Base-by-base conservation (phyloP, 352 stramenopile genomes). In the Phytophthora tentaculata region DNA sequence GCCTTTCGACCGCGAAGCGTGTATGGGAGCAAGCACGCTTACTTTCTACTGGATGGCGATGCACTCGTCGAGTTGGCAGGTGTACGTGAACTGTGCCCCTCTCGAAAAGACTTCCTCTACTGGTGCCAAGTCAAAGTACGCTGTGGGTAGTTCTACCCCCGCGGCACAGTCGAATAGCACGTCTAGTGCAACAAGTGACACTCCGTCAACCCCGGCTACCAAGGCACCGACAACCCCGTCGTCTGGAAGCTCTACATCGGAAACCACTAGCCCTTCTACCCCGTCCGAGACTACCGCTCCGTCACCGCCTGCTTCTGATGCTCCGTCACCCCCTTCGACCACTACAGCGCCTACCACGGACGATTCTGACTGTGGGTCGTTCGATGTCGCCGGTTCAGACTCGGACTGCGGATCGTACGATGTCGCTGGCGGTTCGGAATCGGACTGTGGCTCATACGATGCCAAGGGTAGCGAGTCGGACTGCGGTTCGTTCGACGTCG, bases 21-120 rank as follows among this genome's bases (percentile, higher is more conserved):
- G 74, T 53, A 3, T 63, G 58, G 14, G 60, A 3, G 64, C 6
- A 10, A 65, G 54, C 22, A 59, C 73, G 56, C 62, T 84, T 9
- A 74, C 58, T 26, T 73, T 67, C 22, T 76, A 80, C 60, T 84
- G 79, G 79, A 63, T 86, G 19, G 73, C 76, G 0, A 45, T 86
- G 61, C 79, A 86, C 60, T 51, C 68, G 32, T 60, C 63, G 5
- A 61, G 61, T 17, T 86, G 78, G 76, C 78, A 86, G 52, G 54
- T 83, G 16, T 86, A 86, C 53, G 80, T 68, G 1, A 81, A 83
- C 26, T 56, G 23, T 41, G 49, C 49, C 5, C 32, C 49, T 5
- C 47, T 61, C 54, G 64, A 41, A 52, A 54, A 45, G 17, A 70
- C 67, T 6, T 67, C 50, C 17, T 39, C 24, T 5, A 63, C 62